Base-by-base conservation (phyloP, 192 early-diverging fungal genomes). In the Chytriomyces confervae region DNA sequence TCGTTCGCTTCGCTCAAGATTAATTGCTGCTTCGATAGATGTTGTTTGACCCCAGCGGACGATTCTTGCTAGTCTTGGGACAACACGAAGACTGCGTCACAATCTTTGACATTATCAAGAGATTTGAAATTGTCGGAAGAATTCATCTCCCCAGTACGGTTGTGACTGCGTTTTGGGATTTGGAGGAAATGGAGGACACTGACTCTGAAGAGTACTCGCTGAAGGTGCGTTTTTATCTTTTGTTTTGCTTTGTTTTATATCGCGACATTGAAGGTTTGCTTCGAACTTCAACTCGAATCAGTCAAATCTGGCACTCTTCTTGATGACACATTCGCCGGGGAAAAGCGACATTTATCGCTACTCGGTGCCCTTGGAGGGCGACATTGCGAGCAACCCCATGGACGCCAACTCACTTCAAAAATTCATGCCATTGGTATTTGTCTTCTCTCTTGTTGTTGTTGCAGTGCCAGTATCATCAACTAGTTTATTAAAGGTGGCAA, bases 11-110 rank as follows among this genome's bases (percentile, higher is more conserved):
- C 45, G 3, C 29, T 51, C 57, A 51, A 66, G 13, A 49, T 66
- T 23, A 61, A 24, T 44, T 69, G 45, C 6, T 46, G 23, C 7
- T 62, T 63, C 3, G n/a, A 62, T 57, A 86, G 80, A 57, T 89
- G 4, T 13, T 68, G 8, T 82, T 86, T 48, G 87, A 89, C 66
- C 79, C 82, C 2, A 79, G 79, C 5, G 85, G 85, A 8, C 66
- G 78, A 45, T 86, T 73, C 50, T 65, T 89, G 43, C 68, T 77
- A 16, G 66, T 78, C 7, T 63, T 48, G 27, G 66, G 82, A 10
- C 47, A 61, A 10, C 70, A 80, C 60, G 47, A 66, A n/a, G 46
- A 49, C 16, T 51, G 81, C 11, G 76, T 63, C 65, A 63, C 85
- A 0, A 74, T 80, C 27, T 57, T 57, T 20, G 83, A 82, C 47